Evolutionary conservation across 2,329 filamentous ascomycete species (phyloP), one percentile per base, ranked within the genome.

Genomic region (Cercospora canescens): DNA sequence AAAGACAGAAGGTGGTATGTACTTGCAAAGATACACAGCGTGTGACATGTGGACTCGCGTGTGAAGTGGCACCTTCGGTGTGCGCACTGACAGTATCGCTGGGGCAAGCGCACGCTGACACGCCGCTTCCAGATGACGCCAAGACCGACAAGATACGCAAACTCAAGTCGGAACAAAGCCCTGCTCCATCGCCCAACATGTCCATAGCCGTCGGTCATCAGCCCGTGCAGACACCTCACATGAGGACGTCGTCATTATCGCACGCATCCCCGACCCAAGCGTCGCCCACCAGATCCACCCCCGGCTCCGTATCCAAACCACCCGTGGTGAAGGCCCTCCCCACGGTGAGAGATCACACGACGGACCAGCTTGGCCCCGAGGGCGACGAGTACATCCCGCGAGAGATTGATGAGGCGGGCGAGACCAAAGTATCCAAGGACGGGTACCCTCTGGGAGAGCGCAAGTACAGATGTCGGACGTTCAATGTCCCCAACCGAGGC

Each of bases 321-420:
- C 76, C 84, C 9, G 92, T 94, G 8, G 85, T 98, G 73, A 99
- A 99, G 81, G 95, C 95, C 0, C 84, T 99, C 50, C 95, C 95
- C 2, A 98, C 95, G 4, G 95, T 98, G 14, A 86, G 95, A 79
- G 95, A 99, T 76, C 95, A 99, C 78, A 99, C 95, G 2, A 98
- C 94, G 16, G 94, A 98, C 77, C 94, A 98, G 79, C 87, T 99
- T 32, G 93, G 92, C 60, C 85, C 91, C 30, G 91, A 93, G 74
- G 91, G 92, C 68, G 95, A 98, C 78, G 95, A 99, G 80, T 99
- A 97, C 79, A 86, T 98, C 37, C 93, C 94, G 28, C 90, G 95
- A 74, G 95, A 99, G 80, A 91, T 90, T 68, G 95, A 99, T 76
- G 92, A 96, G 62, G 91, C 90, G 50, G 95, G 95, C 62, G 95